Conservation (phyloP, 2,329 filamentous ascomycete species). For the Colletotrichum siamense region DNA sequence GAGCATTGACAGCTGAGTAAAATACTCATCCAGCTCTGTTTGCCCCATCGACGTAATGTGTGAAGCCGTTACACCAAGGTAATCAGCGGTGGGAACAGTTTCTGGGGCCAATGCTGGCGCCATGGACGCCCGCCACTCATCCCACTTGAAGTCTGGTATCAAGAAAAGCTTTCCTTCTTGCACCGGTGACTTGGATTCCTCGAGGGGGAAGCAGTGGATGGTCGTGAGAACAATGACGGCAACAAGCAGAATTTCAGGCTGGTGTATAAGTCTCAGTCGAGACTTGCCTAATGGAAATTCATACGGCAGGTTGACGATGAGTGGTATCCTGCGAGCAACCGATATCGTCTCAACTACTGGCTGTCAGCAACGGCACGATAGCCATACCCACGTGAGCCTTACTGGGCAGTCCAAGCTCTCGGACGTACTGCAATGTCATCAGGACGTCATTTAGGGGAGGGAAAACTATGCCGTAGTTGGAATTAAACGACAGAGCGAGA, state of each 20-base stretch:
- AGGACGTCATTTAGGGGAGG: conserved; percentile 75
- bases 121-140: conserved; percentile 65
- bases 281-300: conserved; percentile 56
- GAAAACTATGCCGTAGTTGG: conserved; percentile 73
- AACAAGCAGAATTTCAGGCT: conserved; percentile 79
- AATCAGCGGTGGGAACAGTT: conserved; percentile 36
- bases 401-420: conserved; percentile 78
- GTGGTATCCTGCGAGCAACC: conserved; percentile 61
- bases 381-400: conserved; percentile 30
- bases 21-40: conserved; percentile 69
- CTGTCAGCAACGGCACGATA: not conserved
- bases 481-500: conserved; percentile 66
- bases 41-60: conserved; percentile 68
- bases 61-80: conserved; percentile 61
- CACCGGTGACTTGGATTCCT: conserved; percentile 55
- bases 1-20: conserved; percentile 47
- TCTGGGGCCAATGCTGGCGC: conserved; percentile 26
- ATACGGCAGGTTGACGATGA: conserved; percentile 58
- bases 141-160: conserved; percentile 71
- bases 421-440: conserved; percentile 72
- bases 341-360: conserved; percentile 32
- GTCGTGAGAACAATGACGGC: conserved; percentile 75
- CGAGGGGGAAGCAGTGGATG: conserved; percentile 82
- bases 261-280: conserved; percentile 55
- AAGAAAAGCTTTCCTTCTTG: conserved; percentile 46